These are phyloP conservation scores for Cladophialophora yegresii DNA, from an alignment of 2,329 filamentous ascomycete genomes.

Conservation along the genomic window DNA sequence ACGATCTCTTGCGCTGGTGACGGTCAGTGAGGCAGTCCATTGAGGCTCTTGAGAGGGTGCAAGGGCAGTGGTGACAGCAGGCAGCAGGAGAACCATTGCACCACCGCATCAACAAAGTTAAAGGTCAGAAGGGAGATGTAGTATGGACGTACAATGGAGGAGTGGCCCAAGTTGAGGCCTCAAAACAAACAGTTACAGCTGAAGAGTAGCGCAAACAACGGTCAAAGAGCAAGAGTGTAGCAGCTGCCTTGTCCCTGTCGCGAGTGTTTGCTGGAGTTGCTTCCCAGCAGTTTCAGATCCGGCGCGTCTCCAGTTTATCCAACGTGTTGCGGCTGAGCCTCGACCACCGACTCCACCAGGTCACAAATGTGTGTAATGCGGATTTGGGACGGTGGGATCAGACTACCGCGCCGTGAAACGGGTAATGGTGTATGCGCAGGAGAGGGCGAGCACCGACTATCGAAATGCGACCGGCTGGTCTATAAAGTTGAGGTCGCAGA, in stretches of 20 bases:
- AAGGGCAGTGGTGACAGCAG: conserved; percentile 12
- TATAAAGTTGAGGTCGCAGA: conserved; percentile 10
- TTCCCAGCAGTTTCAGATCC: conserved; percentile 33
- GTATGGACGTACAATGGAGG: conserved; percentile 22
- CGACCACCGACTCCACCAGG: conserved; percentile 24
- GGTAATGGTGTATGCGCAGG: conserved; percentile 3
- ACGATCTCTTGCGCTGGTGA: conserved; percentile 36
- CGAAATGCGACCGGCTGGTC: conserved; percentile 10
- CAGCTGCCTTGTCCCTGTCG: conserved; percentile 23
- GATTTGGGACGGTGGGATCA: conserved; percentile 15
- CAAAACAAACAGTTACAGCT: conserved; percentile 29
- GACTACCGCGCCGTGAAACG: conserved; percentile 16
- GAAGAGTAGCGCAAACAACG: conserved; percentile 14
- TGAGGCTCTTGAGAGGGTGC: conserved; percentile 24
- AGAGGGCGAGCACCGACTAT: conserved; percentile 4
- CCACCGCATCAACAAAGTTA: neutral
- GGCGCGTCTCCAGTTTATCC: conserved; percentile 29
- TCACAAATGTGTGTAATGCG: conserved; percentile 19
- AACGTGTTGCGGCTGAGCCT: conserved; percentile 21
- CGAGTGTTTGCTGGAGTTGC: conserved; percentile 14
- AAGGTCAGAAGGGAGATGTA: conserved; percentile 15
- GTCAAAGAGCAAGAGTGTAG: conserved; percentile 11
- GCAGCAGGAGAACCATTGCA: conserved; percentile 17
- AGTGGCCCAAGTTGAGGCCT: conserved; percentile 10
- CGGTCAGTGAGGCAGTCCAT: conserved; percentile 31